Base-by-base conservation (phyloP, 2,329 filamentous ascomycete species). In the Tolypocladium album region DNA sequence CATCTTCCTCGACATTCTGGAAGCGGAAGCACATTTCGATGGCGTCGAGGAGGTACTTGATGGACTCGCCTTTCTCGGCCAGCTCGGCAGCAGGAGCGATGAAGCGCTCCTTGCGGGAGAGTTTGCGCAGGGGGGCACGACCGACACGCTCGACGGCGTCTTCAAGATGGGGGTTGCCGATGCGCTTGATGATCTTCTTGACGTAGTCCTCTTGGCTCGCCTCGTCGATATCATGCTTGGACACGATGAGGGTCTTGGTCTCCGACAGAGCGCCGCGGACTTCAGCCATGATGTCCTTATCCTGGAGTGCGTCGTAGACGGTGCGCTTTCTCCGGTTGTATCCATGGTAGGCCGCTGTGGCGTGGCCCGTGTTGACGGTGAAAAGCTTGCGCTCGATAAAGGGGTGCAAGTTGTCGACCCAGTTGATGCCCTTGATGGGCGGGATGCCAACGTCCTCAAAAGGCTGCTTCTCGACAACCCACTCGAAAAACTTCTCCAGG, bases 321-420 rank as follows among this genome's bases (percentile, higher is more conserved):
- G 89, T 95, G 70, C 84, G 82, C 82, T 95, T 93, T 71, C 89
- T 87, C 66, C 87, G 84, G 78, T 92, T 83, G 82, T 96, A 89
- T 59, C 92, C 93, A 75, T 94, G 92, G 83, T 97, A 97, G 62
- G 94, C 93, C 24, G 92, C 92, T 9, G 93, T 96, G 62, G 94
- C 94, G 73, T 99, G 94, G 60, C 92, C 89, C 27, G 94, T 99
- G 84, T 99, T 99, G 83, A 99, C 93, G 27, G 94, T 99, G 82
- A 92, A 99, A 65, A 99, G 87, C 84, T 99, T 99, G 76, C 94
- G 92, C 86, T 99, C 94, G 70, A 99, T 97, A 79, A 93, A 99
- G 61, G 94, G 94, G 71, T 87, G 83, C 38, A 99, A 85, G 77
- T 97, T 83, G 65, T 91, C 86, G 61, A 97, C 94, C 86, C 90